These are phyloP conservation scores for Fusarium napiforme DNA, from an alignment of 2,329 filamentous ascomycete genomes.

Conservation along the genomic window DNA sequence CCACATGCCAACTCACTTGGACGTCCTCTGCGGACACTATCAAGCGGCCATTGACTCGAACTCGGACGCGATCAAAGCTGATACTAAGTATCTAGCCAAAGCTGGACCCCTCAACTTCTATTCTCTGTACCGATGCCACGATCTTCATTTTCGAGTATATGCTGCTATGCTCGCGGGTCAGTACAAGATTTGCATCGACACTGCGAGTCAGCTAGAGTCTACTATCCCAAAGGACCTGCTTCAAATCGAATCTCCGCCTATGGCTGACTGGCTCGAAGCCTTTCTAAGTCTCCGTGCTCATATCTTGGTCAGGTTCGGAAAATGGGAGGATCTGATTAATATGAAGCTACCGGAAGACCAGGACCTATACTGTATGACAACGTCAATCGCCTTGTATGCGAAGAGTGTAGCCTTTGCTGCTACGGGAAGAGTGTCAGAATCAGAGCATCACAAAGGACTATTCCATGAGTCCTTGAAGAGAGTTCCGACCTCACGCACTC, in stretches of 20 bases:
- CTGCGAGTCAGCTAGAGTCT: conserved; percentile 67
- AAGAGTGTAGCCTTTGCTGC: conserved; percentile 68
- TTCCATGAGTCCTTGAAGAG: conserved; percentile 62
- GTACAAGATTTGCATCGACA: conserved; percentile 69
- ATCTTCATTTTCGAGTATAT: conserved; percentile 81
- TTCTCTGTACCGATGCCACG: conserved; percentile 78
- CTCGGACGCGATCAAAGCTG: conserved; percentile 71
- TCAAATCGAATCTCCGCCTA: conserved; percentile 72
- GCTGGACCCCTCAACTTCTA: conserved; percentile 77
- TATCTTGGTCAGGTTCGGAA: conserved; percentile 77
- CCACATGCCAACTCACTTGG: conserved; percentile 83
- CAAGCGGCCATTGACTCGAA: conserved; percentile 74
- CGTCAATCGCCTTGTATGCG: neutral
- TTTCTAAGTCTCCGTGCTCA: conserved; percentile 76
- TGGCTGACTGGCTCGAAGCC: conserved; percentile 83
- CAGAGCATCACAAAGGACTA: conserved; percentile 53
- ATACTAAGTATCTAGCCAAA: conserved; percentile 71
- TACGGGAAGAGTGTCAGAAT: conserved; percentile 74
- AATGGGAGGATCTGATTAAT: conserved; percentile 73
- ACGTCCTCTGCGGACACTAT: conserved; percentile 76
- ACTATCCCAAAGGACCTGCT: conserved; percentile 73
- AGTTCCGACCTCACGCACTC: conserved; percentile 67
- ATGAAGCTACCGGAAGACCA: conserved; percentile 67
- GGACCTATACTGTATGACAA: conserved; percentile 73
- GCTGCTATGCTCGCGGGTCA: conserved; percentile 81